Conservation (phyloP, 495 filamentous ascomycete species). For the Baudoinia panamericana region DNA sequence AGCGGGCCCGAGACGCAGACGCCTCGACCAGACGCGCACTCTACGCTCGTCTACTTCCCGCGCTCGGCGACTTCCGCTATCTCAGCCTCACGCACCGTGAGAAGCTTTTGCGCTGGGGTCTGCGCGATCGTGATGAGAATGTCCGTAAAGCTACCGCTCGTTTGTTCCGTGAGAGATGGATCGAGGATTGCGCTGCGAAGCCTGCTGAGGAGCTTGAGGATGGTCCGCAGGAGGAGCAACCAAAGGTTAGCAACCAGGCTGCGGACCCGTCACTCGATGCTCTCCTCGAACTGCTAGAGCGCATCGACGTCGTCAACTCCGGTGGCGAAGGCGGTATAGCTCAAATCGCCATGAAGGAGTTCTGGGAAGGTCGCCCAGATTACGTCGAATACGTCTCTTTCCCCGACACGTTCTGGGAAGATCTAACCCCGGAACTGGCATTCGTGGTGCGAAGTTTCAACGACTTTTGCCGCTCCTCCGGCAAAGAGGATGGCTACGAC, state of each 20-base stretch:
- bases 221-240: slow-evolving; percentile 22
- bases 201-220: slow-evolving; percentile 33
- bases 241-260: slow-evolving; percentile 24
- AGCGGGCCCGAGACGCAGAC: slow-evolving; percentile 83
- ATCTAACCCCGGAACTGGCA: slow-evolving; percentile 66
- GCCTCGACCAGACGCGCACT: slow-evolving; percentile 66
- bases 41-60: slow-evolving; percentile 77
- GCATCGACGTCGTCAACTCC: slow-evolving; percentile 84
- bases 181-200: slow-evolving; percentile 74
- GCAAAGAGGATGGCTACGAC: slow-evolving; percentile 44
- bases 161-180: slow-evolving; percentile 87
- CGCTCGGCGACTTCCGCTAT: slow-evolving; percentile 89
- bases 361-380: slow-evolving; percentile 90
- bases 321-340: slow-evolving; percentile 81
- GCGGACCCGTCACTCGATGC: slow-evolving; percentile 56
- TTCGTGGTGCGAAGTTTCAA: slow-evolving; percentile 89
- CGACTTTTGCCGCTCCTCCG: slow-evolving; percentile 60
- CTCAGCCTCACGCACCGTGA: slow-evolving; percentile 90
- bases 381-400: slow-evolving; percentile 73
- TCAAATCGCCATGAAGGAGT: slow-evolving; percentile 81
- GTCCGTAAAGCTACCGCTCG: slow-evolving; percentile 83
- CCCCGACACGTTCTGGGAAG: slow-evolving; percentile 78
- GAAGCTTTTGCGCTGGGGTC: slow-evolving; percentile 87
- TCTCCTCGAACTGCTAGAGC: slow-evolving; percentile 79
- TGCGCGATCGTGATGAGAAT: slow-evolving; percentile 88